phyloP scores from a whole-genome alignment of 169 alveolate genomes.

The Plasmodium cynomolgi region DNA sequence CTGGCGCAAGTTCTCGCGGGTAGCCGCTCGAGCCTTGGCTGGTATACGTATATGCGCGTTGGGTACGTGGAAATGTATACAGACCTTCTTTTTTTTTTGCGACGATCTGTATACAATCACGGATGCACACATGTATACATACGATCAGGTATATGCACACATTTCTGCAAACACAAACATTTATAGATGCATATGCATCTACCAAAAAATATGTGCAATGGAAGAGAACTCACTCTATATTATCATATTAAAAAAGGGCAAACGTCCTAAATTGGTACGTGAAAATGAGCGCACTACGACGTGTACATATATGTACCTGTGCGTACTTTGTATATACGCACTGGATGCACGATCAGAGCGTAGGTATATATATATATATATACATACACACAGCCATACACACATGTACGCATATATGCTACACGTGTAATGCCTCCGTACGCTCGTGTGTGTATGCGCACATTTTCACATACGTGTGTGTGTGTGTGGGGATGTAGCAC shows the following conservation, averaged over 20 bases:
- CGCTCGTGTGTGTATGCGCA: neutral
- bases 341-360: neutral
- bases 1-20: neutral
- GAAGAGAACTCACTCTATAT: neutral
- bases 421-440: neutral
- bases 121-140: neutral
- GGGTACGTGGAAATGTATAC: neutral
- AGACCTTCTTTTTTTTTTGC: neutral
- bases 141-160: conserved; percentile 3
- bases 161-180: neutral
- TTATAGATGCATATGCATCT: conserved; percentile 11
- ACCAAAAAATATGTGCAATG: neutral
- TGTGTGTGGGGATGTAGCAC: neutral
- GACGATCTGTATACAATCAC: neutral
- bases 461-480: neutral
- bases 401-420: neutral
- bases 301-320: neutral
- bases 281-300: neutral
- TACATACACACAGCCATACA: neutral
- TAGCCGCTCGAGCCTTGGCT: neutral
- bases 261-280: neutral
- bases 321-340: neutral
- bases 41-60: neutral
- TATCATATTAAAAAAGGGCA: neutral
- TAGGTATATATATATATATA: too few species aligned